Evolutionary conservation across 768 basidiomycete species (phyloP).

Genomic region (Thelephora aurantiotincta): DNA sequence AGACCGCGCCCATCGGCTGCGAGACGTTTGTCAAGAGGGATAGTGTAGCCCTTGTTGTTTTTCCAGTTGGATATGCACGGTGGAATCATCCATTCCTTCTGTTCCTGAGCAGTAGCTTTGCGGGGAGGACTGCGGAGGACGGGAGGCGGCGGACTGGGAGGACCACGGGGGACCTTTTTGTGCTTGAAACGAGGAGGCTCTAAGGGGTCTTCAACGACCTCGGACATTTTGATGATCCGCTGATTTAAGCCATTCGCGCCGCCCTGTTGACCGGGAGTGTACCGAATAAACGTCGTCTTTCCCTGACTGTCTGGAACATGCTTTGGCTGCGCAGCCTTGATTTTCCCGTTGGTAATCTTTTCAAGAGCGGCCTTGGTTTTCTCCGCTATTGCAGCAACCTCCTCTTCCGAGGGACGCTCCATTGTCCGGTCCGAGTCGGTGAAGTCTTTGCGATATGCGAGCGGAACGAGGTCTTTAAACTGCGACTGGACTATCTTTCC

Average conservation of each 20-base stretch:
- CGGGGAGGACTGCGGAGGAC: slow-evolving; percentile 91
- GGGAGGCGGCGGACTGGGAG: slow-evolving; percentile 92
- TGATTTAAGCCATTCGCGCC: slow-evolving; percentile 66
- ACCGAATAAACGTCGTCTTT: slow-evolving; percentile 84
- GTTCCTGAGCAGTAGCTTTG: slow-evolving; percentile 91
- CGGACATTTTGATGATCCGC: slow-evolving; percentile 97
- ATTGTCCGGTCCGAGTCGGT: slow-evolving; percentile 56
- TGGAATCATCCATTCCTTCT: slow-evolving; percentile 99
- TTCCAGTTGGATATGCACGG: slow-evolving; percentile 99
- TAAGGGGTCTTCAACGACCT: slow-evolving; percentile 93
- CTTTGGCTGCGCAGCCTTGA: slow-evolving; percentile 97
- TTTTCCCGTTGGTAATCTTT: slow-evolving; percentile 87
- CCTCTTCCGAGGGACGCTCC: slow-evolving; percentile 91
- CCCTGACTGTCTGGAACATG: slow-evolving; percentile 77
- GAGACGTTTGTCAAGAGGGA: slow-evolving; percentile 93
- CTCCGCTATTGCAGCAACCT: slow-evolving; percentile 83
- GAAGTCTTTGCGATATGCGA: slow-evolving; percentile 80
- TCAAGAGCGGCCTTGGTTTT: slow-evolving; percentile 85
- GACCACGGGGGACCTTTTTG: slow-evolving; percentile 96
- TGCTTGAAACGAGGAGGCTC: slow-evolving; percentile 97
- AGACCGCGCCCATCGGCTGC: slow-evolving; percentile 97
- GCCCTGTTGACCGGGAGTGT: slow-evolving; percentile 87
- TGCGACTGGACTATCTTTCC: slow-evolving; percentile 86
- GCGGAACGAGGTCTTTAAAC: slow-evolving; percentile 94
- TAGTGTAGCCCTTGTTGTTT: slow-evolving; percentile 99